Evolutionary conservation across 2,329 filamentous ascomycete genomes (phyloP).

Genomic region (Triangularia setosa): DNA sequence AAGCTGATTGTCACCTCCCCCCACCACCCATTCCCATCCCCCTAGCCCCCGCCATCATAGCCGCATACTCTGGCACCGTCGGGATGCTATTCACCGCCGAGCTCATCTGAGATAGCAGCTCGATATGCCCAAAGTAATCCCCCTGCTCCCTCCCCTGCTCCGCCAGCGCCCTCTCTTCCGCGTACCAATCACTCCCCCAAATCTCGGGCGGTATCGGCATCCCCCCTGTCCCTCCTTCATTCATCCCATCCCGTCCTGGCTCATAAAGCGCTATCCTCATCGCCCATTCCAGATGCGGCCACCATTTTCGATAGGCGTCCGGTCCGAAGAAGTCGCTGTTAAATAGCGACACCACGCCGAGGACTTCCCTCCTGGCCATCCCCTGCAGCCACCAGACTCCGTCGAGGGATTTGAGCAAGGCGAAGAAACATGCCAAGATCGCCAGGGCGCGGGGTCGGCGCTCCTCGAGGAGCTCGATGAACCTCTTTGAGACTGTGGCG

Average conservation of each 20-base stretch:
- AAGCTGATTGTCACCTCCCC: background rate
- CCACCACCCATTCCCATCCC: too few species aligned
- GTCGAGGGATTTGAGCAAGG: slow-evolving; percentile 58
- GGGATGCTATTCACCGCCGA: slow-evolving; percentile 30
- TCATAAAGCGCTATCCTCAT: slow-evolving; percentile 57
- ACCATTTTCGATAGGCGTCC: slow-evolving; percentile 46
- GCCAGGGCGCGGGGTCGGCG: slow-evolving; percentile 59
- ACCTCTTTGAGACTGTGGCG: slow-evolving; percentile 59
- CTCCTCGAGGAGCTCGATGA: slow-evolving; percentile 55
- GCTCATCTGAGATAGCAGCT: slow-evolving; percentile 42
- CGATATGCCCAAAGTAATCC: slow-evolving; percentile 42
- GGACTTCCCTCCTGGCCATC: slow-evolving; percentile 61
- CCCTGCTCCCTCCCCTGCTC: slow-evolving; percentile 26
- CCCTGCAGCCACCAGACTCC: slow-evolving; percentile 67
- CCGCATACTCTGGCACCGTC: slow-evolving; percentile 22
- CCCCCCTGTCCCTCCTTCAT: background rate
- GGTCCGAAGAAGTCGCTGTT: slow-evolving; percentile 47
- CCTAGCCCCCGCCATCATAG: slow-evolving; percentile 9
- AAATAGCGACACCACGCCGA: slow-evolving; percentile 58
- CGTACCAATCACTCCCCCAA: slow-evolving; percentile 52
- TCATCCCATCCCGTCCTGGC: background rate
- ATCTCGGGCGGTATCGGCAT: slow-evolving; percentile 51
- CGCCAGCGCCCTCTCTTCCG: slow-evolving; percentile 37
- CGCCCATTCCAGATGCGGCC: slow-evolving; percentile 59
- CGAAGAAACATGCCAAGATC: slow-evolving; percentile 64